Conservation (phyloP, 768 basidiomycete species). For the Dacryopinax spathularia region DNA sequence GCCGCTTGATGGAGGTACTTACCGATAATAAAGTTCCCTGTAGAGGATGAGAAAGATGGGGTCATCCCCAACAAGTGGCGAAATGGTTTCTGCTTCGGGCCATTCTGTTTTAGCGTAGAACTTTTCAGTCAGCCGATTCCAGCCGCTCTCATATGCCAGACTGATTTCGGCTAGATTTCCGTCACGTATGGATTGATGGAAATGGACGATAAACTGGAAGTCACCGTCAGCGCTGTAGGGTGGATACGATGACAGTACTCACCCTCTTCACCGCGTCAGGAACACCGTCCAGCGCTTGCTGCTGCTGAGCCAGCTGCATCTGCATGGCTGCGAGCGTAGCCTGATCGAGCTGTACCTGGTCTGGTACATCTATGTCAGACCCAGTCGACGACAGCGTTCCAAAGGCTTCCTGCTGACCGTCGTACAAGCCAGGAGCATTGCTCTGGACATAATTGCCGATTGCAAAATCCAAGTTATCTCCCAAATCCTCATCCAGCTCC, state of each 20-base stretch:
- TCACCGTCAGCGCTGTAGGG: slow-evolving; percentile 9
- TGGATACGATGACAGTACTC: slow-evolving; percentile 10
- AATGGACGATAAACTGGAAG: slow-evolving; percentile 78
- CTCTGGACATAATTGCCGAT: slow-evolving; percentile 57
- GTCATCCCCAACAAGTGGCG: slow-evolving; percentile 88
- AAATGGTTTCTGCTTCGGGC: slow-evolving; percentile 94
- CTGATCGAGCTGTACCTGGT: slow-evolving; percentile 56
- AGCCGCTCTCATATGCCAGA: slow-evolving; percentile 87
- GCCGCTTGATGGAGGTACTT: background rate
- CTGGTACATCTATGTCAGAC: slow-evolving; percentile 11
- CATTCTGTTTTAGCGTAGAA: slow-evolving; percentile 89
- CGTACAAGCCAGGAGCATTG: slow-evolving; percentile 34
- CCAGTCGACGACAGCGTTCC: background rate
- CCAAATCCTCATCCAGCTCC: slow-evolving; percentile 62
- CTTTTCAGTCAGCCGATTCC: slow-evolving; percentile 94
- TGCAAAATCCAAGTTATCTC: slow-evolving; percentile 53
- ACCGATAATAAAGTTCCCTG: slow-evolving; percentile 82
- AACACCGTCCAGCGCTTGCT: slow-evolving; percentile 60
- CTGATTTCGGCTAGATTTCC: slow-evolving; percentile 88
- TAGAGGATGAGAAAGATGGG: slow-evolving; percentile 94
- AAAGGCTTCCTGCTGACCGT: slow-evolving; percentile 31
- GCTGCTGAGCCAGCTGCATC: slow-evolving; percentile 68
- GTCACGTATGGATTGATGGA: slow-evolving; percentile 81
- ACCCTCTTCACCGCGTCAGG: slow-evolving; percentile 84
- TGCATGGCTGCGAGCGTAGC: slow-evolving; percentile 56